A percentile compares a stretch with the other conserved stretches of the same genome.
Evolutionary conservation across 192 early-diverging fungal genomes (phyloP).

Genomic region (Dissophora globulifera): DNA sequence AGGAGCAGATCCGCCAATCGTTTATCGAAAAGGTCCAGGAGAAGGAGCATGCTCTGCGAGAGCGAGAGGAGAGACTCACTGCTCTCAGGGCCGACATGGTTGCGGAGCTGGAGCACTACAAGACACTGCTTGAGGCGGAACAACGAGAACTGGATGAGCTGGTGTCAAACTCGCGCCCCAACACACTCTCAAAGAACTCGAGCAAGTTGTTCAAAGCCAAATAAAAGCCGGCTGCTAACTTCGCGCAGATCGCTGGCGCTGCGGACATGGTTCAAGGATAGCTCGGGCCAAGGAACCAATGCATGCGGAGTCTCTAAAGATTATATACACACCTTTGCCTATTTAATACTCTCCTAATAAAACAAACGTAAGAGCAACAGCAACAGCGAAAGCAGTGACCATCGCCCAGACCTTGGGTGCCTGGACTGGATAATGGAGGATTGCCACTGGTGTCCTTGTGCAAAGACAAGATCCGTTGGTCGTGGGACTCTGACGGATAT

Average conservation of each 20-base stretch:
- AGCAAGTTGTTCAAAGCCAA: conserved; percentile 35
- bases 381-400: too few relatives aligned
- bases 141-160: conserved; percentile 29
- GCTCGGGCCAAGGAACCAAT: background rate
- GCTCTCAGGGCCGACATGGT: conserved; percentile 26
- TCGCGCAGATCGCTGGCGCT: background rate
- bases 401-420: too few relatives aligned
- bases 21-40: conserved; percentile 58
- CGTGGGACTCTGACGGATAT: too few relatives aligned
- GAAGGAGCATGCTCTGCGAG: conserved; percentile 52
- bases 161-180: conserved; percentile 2
- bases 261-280: background rate
- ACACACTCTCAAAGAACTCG: conserved; percentile 12
- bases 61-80: conserved; percentile 48
- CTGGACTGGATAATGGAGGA: too few relatives aligned
- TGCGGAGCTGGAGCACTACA: conserved; percentile 30
- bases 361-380: too few relatives aligned
- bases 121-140: conserved; percentile 12
- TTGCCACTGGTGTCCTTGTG: too few relatives aligned
- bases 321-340: too few relatives aligned
- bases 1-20: conserved; percentile 74
- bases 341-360: too few relatives aligned
- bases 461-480: too few relatives aligned
- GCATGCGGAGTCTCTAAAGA: too few relatives aligned
- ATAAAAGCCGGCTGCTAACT: background rate